Conservation (phyloP, 768 basidiomycete species). For the Leccinum disarticulatum region DNA sequence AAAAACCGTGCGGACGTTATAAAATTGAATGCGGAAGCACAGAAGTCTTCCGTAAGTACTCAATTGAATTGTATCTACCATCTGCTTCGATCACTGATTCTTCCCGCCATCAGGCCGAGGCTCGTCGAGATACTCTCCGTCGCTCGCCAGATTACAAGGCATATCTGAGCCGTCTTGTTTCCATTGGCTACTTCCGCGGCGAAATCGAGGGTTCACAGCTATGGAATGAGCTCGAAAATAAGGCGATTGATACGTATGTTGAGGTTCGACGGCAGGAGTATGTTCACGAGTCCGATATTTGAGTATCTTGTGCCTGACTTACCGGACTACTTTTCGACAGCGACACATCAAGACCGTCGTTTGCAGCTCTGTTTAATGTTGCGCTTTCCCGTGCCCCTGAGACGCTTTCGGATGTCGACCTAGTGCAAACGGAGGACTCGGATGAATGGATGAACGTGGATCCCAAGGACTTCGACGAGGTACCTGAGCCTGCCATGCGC, state of each 20-base stretch:
- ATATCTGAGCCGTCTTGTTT: constrained; percentile 66
- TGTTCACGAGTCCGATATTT: constrained; percentile 27
- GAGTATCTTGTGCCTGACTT: neutral
- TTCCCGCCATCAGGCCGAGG: constrained; percentile 47
- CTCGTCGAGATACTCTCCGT: constrained; percentile 64
- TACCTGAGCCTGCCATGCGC: constrained; percentile 49
- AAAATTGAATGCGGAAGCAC: constrained; percentile 36
- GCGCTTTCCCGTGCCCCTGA: constrained; percentile 51
- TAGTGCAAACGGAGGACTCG: constrained; percentile 53
- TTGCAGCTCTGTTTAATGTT: constrained; percentile 67
- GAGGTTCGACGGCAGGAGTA: constrained; percentile 66
- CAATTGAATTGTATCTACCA: neutral
- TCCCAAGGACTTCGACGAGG: constrained; percentile 69
- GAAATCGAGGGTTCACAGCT: constrained; percentile 74
- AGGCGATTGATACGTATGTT: constrained; percentile 68
- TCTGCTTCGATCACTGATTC: neutral
- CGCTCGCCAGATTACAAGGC: constrained; percentile 65
- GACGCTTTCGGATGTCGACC: constrained; percentile 15
- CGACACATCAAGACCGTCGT: constrained; percentile 66
- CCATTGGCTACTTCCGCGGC: constrained; percentile 73
- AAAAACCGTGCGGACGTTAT: constrained; percentile 51
- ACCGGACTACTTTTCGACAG: constrained; percentile 31
- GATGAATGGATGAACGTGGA: constrained; percentile 90
- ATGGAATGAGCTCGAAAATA: constrained; percentile 73
- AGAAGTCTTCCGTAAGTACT: constrained; percentile 48